phyloP scores from a whole-genome alignment of 1,284 basidiomycete species.

The Tilletia horrida region DNA sequence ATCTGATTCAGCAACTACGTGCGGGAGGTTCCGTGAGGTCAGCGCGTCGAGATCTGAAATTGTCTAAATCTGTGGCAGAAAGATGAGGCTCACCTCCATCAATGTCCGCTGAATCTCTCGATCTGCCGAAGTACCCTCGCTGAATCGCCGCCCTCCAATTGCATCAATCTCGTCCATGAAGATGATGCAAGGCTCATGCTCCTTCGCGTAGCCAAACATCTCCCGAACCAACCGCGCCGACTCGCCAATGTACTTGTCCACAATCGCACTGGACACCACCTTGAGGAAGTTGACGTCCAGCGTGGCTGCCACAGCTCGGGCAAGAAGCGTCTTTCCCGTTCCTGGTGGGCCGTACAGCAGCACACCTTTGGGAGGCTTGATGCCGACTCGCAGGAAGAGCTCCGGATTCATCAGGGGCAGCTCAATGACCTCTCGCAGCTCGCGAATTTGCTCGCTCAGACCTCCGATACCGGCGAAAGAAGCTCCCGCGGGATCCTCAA shows the following conservation, averaged over 20 bases:
- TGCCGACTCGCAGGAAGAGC: constrained; percentile 89
- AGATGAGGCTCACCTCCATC: constrained; percentile 67
- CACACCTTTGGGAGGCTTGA: constrained; percentile 91
- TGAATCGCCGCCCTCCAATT: constrained; percentile 71
- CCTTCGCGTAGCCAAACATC: constrained; percentile 96
- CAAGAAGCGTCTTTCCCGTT: constrained; percentile 92
- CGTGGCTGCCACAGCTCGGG: constrained; percentile 91
- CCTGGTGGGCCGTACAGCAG: constrained; percentile 89
- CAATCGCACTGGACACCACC: constrained; percentile 97
- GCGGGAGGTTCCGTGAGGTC: background rate
- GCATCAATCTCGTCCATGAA: constrained; percentile 94
- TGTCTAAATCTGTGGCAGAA: background rate
- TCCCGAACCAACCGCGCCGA: constrained; percentile 87
- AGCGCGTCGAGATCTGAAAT: background rate
- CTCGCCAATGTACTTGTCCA: constrained; percentile 99
- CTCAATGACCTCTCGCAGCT: constrained; percentile 95
- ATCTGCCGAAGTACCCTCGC: constrained; percentile 96
- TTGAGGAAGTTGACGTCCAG: constrained; percentile 96
- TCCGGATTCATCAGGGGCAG: constrained; percentile 92
- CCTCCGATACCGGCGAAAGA: constrained; percentile 97
- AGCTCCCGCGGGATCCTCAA: constrained; percentile 93
- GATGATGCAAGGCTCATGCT: constrained; percentile 96
- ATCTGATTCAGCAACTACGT: constrained; percentile 85
- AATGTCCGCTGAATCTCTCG: constrained; percentile 97
- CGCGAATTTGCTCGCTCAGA: constrained; percentile 89